Evolutionary conservation across 2,329 filamentous ascomycete species (phyloP).

Genomic region (Fusarium bactridioides): DNA sequence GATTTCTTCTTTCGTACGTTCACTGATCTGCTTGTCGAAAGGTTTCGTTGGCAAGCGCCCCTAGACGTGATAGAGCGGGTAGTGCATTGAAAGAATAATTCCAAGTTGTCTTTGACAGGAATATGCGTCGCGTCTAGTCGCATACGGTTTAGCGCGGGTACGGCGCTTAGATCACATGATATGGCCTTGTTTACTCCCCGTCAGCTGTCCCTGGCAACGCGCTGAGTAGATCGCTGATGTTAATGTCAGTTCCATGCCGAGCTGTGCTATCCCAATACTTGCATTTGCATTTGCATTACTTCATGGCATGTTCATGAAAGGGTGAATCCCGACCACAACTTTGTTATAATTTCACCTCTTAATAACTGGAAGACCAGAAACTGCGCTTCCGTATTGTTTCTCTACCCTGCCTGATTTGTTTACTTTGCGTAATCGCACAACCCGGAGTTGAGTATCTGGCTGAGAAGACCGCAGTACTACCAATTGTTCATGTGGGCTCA

Average conservation of each 20-base stretch:
- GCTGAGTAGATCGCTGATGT: slow-evolving; percentile 25
- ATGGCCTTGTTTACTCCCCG: slow-evolving; percentile 41
- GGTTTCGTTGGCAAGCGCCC: background rate
- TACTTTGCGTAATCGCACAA: slow-evolving; percentile 32
- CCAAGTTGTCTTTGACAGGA: background rate
- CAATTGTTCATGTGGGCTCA: slow-evolving; percentile 40
- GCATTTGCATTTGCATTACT: slow-evolving; percentile 38
- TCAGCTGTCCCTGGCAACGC: slow-evolving; percentile 41
- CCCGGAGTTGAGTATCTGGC: slow-evolving; percentile 8
- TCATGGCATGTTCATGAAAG: slow-evolving; percentile 40
- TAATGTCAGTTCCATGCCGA: slow-evolving; percentile 26
- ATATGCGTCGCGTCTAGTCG: slow-evolving; percentile 24
- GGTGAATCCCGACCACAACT: slow-evolving; percentile 36
- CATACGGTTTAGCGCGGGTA: slow-evolving; percentile 14
- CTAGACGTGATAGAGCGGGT: slow-evolving; percentile 9
- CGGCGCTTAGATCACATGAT: slow-evolving; percentile 32
- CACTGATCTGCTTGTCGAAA: background rate
- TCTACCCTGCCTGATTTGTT: slow-evolving; percentile 33
- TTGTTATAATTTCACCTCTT: slow-evolving; percentile 34
- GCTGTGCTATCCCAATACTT: slow-evolving; percentile 21
- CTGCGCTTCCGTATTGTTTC: slow-evolving; percentile 1
- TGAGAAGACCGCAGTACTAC: slow-evolving; percentile 29
- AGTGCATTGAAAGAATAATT: background rate
- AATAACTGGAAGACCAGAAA: background rate
- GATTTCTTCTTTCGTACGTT: background rate